phyloP scores from a whole-genome alignment of 176 grass and related monocot species.

The Miscanthus lutarioriparius region DNA sequence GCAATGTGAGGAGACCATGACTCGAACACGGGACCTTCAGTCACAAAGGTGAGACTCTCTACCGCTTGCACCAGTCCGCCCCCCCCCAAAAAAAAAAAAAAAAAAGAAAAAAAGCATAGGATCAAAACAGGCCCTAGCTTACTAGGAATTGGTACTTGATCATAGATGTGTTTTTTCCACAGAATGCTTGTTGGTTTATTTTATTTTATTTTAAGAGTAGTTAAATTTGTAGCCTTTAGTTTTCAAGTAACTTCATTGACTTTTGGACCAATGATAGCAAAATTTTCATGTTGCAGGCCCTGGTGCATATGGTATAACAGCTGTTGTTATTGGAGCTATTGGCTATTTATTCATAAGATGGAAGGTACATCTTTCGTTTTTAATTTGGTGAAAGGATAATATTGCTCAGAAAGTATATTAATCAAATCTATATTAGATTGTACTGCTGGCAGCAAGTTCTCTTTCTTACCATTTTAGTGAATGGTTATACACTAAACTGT shows the following conservation, averaged over 20 bases:
- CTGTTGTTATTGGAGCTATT: conserved; percentile 72
- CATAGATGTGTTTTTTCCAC: not conserved
- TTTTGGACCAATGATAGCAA: not conserved
- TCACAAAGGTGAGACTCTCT: no score
- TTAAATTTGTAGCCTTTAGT: not conserved
- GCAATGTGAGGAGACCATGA: no score
- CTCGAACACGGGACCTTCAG: no score
- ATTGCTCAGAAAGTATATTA: not conserved
- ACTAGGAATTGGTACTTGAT: not conserved
- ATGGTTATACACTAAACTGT: not conserved
- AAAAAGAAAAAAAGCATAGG: no score
- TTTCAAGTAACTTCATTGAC: not conserved
- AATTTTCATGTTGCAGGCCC: conserved; percentile 34
- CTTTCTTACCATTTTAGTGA: conserved; percentile 17
- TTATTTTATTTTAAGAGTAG: not conserved
- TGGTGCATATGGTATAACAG: conserved; percentile 56
- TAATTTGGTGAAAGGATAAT: not conserved
- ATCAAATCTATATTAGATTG: not conserved
- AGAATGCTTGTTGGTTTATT: not conserved
- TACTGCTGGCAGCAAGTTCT: not conserved
- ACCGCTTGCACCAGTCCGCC: no score
- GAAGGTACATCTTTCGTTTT: conserved; percentile 57
- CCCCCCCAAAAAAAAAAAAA: no score
- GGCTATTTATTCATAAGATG: conserved; percentile 89
- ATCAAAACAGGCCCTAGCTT: not conserved